Percentiles rank a stretch among this genome's conserved stretches.
Evolutionary conservation across 352 stramenopile species (phyloP).

Genomic region (Globisporangium perplexum): DNA sequence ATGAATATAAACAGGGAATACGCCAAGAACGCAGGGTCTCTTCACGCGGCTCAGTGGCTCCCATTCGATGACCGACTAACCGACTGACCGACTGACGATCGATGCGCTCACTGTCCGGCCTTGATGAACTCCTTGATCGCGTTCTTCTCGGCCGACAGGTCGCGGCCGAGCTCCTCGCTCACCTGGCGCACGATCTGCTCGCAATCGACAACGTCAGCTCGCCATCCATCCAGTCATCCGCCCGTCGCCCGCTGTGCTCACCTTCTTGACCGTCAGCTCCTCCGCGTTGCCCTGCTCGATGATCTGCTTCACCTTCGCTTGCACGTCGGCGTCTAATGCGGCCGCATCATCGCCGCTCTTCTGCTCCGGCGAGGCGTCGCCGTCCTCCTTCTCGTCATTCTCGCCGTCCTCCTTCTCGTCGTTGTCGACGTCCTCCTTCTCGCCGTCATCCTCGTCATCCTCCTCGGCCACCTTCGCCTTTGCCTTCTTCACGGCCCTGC

Average conservation of each 20-base stretch:
- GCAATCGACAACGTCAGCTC: not conserved
- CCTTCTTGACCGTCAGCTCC: conserved; percentile 82
- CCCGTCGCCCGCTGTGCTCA: conserved; percentile 11
- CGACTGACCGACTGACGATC: no score
- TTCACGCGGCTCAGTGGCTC: no score
- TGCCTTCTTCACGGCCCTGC: conserved; percentile 15
- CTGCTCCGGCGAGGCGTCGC: no score
- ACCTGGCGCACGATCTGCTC: conserved; percentile 65
- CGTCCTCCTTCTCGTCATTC: not conserved
- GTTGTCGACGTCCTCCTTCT: not conserved
- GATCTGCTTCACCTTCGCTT: conserved; percentile 71
- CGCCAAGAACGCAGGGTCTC: not conserved
- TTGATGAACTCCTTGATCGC: conserved; percentile 82
- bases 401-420: conserved; percentile 20
- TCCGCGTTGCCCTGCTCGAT: conserved; percentile 70
- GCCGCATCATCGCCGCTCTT: conserved; percentile 4
- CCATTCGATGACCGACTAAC: no score
- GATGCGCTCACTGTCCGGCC: conserved; percentile 13
- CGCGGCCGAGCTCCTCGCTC: conserved; percentile 55
- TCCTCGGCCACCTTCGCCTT: not conserved
- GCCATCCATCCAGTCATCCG: no score
- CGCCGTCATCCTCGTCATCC: conserved; percentile 3
- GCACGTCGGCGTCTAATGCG: conserved; percentile 38
- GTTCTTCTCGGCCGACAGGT: conserved; percentile 66
- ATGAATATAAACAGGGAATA: not conserved